Evolutionary conservation across 139 green algal genomes (phyloP), one percentile per base, ranked within the genome.

Genomic region (Chlorella sp.): DNA sequence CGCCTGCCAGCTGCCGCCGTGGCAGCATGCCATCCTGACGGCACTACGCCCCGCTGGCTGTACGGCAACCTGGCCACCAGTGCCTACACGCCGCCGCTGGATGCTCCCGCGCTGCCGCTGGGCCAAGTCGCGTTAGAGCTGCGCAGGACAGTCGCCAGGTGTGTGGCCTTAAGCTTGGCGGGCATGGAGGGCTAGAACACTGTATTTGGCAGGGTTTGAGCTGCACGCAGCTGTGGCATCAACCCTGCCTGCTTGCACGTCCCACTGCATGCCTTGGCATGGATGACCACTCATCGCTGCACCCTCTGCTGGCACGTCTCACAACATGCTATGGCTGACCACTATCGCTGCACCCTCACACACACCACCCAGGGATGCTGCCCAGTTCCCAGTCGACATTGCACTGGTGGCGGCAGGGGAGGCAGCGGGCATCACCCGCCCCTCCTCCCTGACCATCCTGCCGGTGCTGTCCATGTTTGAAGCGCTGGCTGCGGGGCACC

Each of bases 1-100:
- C 39, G 70, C 13, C 39, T 78, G 70, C 39, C 69, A 9, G 63
- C 63, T 30, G 63, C 63, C 12, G 63, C 63, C 28, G 13, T 36
- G 28, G 63, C 39, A 25, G 70, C 39, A 18, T n/a, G 32, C 70
- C 39, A 39, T 4, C 20, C 36, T 34, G 36, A 60, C 21, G 51
- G 51, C 41, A 4, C 11, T 11, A 60, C 15, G 39, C 70, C 70
- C 7, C 70, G 70, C 70, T 78, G 70, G 70, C 32, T 78, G 70
- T 60, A 78, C 13, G 70, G 70, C 70, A 78, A 78, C 70, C 70
- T 78, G 21, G 70, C 70, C 70, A 78, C 70, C 39, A 38, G 26
- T 26, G 70, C 70, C 13, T 78, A 34, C 39, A 60, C 39, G 13
- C 70, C 70, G 20, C 39, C 56, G 5, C 26, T 78, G 39, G 70